Percentiles rank a stretch among this genome's conserved stretches.
phyloP scores from a whole-genome alignment of 148 eudicot species.

The Cornus suecica region DNA sequence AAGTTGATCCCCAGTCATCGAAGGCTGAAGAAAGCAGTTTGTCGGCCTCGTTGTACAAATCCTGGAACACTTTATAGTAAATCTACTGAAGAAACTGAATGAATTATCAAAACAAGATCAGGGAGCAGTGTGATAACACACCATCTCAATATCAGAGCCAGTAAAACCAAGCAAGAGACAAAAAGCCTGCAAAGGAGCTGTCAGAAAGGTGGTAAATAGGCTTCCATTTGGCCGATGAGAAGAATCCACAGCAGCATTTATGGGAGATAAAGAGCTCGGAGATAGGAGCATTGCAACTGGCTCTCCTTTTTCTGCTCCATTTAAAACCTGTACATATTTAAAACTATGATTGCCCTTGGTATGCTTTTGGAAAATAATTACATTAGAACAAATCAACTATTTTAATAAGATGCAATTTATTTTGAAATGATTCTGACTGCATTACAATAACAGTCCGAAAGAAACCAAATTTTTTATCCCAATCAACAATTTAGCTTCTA shows the following conservation, averaged over 20 bases:
- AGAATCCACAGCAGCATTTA: slow-evolving; percentile 41
- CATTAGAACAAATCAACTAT: background rate
- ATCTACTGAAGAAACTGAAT: slow-evolving; percentile 8
- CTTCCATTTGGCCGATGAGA: slow-evolving; percentile 62
- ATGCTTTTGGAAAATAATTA: background rate
- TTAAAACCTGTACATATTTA: slow-evolving; percentile 47
- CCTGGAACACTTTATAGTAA: slow-evolving; percentile 41
- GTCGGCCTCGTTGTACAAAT: slow-evolving; percentile 44
- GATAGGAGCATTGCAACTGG: slow-evolving; percentile 74
- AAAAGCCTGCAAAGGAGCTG: slow-evolving; percentile 78
- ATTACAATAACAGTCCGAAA: background rate
- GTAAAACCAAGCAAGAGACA: slow-evolving; percentile 67
- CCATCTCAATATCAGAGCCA: slow-evolving; percentile 61
- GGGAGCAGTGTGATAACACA: slow-evolving; percentile 21
- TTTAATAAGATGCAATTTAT: too few species aligned
- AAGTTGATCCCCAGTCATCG: slow-evolving; percentile 54
- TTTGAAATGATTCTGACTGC: background rate
- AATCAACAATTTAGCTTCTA: too few species aligned
- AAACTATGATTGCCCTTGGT: slow-evolving; percentile 17
- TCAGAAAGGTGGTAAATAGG: slow-evolving; percentile 78
- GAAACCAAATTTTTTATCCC: background rate
- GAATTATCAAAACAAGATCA: slow-evolving; percentile 1
- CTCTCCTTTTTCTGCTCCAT: slow-evolving; percentile 81
- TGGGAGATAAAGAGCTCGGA: slow-evolving; percentile 45
- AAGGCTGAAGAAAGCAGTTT: slow-evolving; percentile 58